Base-by-base conservation (phyloP, 805 yeast genomes). In the Metschnikowia colocasiae region DNA sequence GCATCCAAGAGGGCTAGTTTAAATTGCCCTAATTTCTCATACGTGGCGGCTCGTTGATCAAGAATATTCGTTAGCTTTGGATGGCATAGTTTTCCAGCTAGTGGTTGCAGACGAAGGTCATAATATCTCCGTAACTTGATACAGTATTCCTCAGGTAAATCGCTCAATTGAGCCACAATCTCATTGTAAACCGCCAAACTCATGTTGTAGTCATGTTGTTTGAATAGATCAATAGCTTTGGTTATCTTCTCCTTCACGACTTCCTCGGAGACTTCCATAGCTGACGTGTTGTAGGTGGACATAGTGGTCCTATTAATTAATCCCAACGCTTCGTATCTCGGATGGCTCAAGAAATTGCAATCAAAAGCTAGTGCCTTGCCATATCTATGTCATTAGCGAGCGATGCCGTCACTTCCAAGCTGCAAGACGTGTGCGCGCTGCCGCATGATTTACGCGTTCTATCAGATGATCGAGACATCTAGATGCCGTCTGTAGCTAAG, bases 31-130 rank as follows among this genome's bases (percentile, higher is more conserved):
- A 76, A 50, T 49, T 75, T 76, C 48, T 75, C 76, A 55, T 59
- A 67, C 1, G 79, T 68, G 2, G 82, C 82, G 1, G 81, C 78
- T 16, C 81, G 55, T 46, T 70, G 74, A 51, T 79, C 83, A 9
- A 70, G 55, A 5, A 69, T 48, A 1, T 65, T 54, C 1, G 66
- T 59, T 6, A 72, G 47, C 50, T 64, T 63, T 1, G 76, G 76
- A 49, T 72, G 76, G 7, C 61, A 56, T 6, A 55, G 30, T 6
- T 61, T 57, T 7, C 73, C 71, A 13, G 60, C 45, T 2, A 63
- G 36, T 3, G 75, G 75, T 7, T 32, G 43, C 23, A 51, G 59
- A 8, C 51, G 45, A 6, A 69, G 54, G 3, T 49, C 49, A 43
- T 64, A 62, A 31, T 46, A 47, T 4, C 40, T 40, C 36, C 72